Percentiles rank a stretch among this genome's conserved stretches.
Conservation (phyloP, 1,284 basidiomycete species). For the Hemileia vastatrix region DNA sequence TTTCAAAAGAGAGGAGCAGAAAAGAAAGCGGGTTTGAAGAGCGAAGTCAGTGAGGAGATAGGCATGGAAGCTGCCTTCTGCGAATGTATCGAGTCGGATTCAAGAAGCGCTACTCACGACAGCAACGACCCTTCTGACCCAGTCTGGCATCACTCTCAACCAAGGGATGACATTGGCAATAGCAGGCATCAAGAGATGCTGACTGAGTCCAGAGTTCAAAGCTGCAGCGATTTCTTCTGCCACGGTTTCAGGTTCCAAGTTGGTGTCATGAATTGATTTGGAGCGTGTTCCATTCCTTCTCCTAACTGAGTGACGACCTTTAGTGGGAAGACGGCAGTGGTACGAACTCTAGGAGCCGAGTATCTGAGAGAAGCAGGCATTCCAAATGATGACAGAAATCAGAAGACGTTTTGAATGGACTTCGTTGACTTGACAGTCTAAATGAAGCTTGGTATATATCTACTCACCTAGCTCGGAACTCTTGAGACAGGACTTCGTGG, state of each 20-base stretch:
- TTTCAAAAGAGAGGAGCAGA: too few relatives aligned
- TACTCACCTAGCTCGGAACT: constrained; percentile 29
- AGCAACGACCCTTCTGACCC: constrained; percentile 32
- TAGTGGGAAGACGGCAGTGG: constrained; percentile 38
- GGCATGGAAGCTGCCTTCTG: neutral
- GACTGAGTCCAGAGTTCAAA: constrained; percentile 36
- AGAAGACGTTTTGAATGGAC: neutral
- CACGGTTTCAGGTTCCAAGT: constrained; percentile 38
- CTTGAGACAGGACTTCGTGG: too few relatives aligned
- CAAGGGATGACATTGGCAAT: constrained; percentile 33
- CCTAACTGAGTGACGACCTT: constrained; percentile 42
- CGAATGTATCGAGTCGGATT: too few relatives aligned
- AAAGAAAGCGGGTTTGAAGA: too few relatives aligned
- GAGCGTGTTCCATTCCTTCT: constrained; percentile 35
- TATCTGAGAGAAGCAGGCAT: constrained; percentile 24
- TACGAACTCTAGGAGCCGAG: constrained; percentile 36
- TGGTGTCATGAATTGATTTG: constrained; percentile 38
- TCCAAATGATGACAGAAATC: neutral
- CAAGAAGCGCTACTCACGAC: constrained; percentile 18
- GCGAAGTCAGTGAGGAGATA: neutral
- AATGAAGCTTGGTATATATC: neutral
- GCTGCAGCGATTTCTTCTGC: constrained; percentile 32
- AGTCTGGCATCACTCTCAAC: constrained; percentile 36
- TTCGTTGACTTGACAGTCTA: neutral
- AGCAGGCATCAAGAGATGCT: constrained; percentile 35